Evolutionary conservation across 805 yeast species (phyloP).

Genomic region (Wickerhamomyces xylosicus): DNA sequence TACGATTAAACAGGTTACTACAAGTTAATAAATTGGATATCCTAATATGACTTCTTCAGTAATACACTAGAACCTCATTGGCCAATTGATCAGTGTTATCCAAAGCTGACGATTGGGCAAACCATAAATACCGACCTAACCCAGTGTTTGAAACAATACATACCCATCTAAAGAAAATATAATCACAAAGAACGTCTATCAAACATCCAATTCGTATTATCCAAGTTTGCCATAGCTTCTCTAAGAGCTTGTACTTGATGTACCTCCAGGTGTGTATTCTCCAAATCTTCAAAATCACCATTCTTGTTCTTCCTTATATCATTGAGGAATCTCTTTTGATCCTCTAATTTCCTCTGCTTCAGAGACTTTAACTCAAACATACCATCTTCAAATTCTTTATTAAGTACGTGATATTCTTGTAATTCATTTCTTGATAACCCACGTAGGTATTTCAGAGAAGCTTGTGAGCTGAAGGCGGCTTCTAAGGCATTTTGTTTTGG

Average conservation of each 20-base stretch:
- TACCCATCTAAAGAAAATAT: no score
- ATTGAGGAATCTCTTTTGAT: neutral
- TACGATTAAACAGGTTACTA: no score
- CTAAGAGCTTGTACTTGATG: slow-evolving; percentile 3
- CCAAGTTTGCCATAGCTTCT: slow-evolving; percentile 3
- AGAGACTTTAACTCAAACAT: slow-evolving; percentile 2
- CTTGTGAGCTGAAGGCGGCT: slow-evolving; percentile 11
- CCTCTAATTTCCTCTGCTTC: slow-evolving; percentile 1
- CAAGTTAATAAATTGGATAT: no score
- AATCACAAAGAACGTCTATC: neutral
- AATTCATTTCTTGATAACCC: slow-evolving; percentile 4
- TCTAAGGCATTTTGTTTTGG: slow-evolving; percentile 15
- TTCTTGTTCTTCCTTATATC: neutral
- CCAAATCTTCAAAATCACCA: neutral
- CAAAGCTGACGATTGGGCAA: no score
- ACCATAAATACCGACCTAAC: no score
- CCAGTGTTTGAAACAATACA: no score
- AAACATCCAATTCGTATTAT: slow-evolving; percentile 7
- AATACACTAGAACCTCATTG: no score
- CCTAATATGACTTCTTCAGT: no score
- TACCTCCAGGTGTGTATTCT: slow-evolving; percentile 1
- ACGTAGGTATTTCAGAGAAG: slow-evolving; percentile 9
- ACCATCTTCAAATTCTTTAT: slow-evolving; percentile 10
- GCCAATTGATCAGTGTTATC: no score
- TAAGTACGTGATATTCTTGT: slow-evolving; percentile 13